Base-by-base conservation (phyloP, 441 rosid genomes). In the Adansonia rubrostipa region DNA sequence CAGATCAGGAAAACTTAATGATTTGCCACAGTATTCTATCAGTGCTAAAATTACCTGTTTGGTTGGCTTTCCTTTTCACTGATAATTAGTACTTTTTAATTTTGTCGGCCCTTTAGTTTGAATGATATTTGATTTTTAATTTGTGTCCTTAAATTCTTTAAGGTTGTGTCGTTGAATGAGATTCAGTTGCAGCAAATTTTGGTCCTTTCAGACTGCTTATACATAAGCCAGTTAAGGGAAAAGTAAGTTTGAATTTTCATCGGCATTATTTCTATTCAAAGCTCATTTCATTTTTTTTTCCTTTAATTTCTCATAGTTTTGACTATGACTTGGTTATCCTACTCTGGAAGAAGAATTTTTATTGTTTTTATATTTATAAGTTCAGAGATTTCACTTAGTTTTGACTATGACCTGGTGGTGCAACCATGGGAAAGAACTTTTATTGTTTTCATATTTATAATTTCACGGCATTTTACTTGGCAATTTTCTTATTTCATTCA, bases 21-120 rank as follows among this genome's bases (percentile, higher is more conserved):
- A 91, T 85, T 80, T 88, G 76, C 97, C 97, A 51, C 98, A 93
- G 85, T 93, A 88, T 84, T 91, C 93, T 53, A 81, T 96, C 82
- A 79, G 83, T 64, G 93, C 94, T 57, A 95, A 92, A 81, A 71
- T 93, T 74, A 83, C 88, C 79, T 80, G 84, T 84, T 82, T 96
- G 97, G 99, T 96, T 70, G 75, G 95, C 86, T 17, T 79, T 62
- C 40, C 61, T 69, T 40, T 60, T 68, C 44, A 64, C 33, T 71
- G 54, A 17, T 33, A 70, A 4, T 1, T 9, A 24, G 47, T 61
- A 33, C 24, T 57, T 68, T 72, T 9, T 48, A 44, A 44, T 70
- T 68, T 61, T 44, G 17, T 44, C 61, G 47, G 36, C 17, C 66
- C 72, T 14, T 50, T 71, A 17, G 44, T 76, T 33, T 71, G 24